Evolutionary conservation across 2,329 filamentous ascomycete genomes (phyloP), one percentile per base, ranked within the genome.

Genomic region (Blastomyces parvus): DNA sequence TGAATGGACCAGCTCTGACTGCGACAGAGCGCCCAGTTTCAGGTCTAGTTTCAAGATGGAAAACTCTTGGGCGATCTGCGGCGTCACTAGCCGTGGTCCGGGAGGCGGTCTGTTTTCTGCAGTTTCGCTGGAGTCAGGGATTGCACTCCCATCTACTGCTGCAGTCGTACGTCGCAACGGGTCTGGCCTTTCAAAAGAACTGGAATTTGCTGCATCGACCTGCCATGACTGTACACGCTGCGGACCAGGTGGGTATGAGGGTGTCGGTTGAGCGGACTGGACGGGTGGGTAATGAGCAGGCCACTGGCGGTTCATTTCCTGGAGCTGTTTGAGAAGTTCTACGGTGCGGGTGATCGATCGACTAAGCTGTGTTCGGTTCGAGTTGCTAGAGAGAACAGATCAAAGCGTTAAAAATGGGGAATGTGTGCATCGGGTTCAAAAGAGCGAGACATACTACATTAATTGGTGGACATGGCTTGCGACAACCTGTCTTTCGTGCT

Each of bases 31-130:
- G 40, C 93, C 92, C 62, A 99, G 83, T 77, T 97, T 96, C 63
- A 99, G 79, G 74, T 99, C 94, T 66, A 99, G 81, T 78, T 97
- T 99, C 67, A 99, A 78, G 40, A 99, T 88, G 0, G 93, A 97
- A 70, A 97, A 97, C 71, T 99, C 92, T 68, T 96, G 91, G 2
- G 92, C 90, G 66, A 97, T 91, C 75, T 97, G 91, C 38, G 91
- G 90, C 1, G 91, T 91, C 65, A 97, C 88, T 30, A 99, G 82
- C 67, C 94, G 83, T 17, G 93, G 93, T 72, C 96, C 91, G 11
- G 83, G 75, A 3, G 78, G 74, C 44, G 80, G 73, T 66, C 86
- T 85, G 62, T 79, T 81, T 69, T 89, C 85, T n/a, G 84, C 86
- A 25, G 83, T 78, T 65, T 82, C 84, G 75, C 90, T 96, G 7